A percentile compares a stretch with the other conserved stretches of the same genome.
Conservation (phyloP, 257 asterid species). For the Solanum sejunctum region DNA sequence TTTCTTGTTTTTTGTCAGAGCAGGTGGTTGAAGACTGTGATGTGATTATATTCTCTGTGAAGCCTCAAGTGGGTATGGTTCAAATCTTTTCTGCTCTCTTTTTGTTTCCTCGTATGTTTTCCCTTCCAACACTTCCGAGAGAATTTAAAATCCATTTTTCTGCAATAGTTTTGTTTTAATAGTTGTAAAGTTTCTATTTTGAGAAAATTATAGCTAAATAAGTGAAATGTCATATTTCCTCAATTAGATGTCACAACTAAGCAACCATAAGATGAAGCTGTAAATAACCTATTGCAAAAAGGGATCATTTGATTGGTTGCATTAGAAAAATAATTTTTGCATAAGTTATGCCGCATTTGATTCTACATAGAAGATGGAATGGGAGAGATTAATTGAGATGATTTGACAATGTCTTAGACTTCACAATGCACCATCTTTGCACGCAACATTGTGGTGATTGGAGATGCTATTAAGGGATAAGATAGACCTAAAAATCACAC, state of each 20-base stretch:
- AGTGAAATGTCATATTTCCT: not conserved
- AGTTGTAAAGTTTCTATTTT: not conserved
- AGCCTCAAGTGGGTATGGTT: slow-evolving; percentile 80
- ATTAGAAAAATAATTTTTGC: not conserved
- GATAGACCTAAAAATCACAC: not conserved
- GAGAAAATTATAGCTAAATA: not conserved
- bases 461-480: not conserved
- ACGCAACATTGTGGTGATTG: not conserved
- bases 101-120: not conserved
- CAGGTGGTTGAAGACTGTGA: slow-evolving; percentile 91
- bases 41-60: slow-evolving; percentile 77
- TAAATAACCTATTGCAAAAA: not conserved
- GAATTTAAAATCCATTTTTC: not conserved
- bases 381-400: not conserved
- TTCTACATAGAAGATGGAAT: not conserved
- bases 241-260: not conserved
- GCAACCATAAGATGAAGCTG: not conserved
- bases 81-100: not conserved
- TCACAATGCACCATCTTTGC: not conserved
- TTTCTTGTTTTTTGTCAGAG: slow-evolving; percentile 6
- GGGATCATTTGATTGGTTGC: not conserved
- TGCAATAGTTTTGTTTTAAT: not conserved
- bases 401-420: not conserved
- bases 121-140: not conserved
- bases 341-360: not conserved